A percentile compares a stretch with the other conserved stretches of the same genome.
phyloP scores from a whole-genome alignment of 2,329 filamentous ascomycete species.

The Rhynchosporium graminicola region DNA sequence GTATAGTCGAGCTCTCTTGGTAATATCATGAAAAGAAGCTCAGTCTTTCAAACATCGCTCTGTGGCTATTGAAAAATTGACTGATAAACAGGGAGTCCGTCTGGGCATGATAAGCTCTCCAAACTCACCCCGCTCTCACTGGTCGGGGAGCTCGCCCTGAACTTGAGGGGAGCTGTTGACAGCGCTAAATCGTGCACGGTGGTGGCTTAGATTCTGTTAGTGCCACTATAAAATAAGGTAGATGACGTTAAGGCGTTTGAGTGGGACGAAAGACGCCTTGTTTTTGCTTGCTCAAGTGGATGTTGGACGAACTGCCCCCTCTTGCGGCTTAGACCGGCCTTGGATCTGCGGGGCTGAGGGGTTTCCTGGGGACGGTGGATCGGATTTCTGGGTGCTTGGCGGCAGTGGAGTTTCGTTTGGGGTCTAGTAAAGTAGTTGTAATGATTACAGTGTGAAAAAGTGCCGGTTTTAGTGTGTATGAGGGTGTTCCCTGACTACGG shows the following conservation, averaged over 20 bases:
- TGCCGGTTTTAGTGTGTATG: conserved; percentile 4
- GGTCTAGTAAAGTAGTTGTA: background rate
- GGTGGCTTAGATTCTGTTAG: conserved; percentile 15
- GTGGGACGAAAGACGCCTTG: conserved; percentile 2
- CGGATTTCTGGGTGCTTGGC: background rate
- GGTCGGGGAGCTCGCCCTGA: background rate
- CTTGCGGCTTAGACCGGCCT: conserved; percentile 2
- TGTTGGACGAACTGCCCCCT: background rate
- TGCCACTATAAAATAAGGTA: background rate
- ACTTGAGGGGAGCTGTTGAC: conserved; percentile 1
- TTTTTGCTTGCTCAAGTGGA: background rate
- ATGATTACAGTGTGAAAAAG: background rate
- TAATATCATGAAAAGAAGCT: too few species aligned
- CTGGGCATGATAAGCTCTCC: conserved; percentile 10
- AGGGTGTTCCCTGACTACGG: background rate
- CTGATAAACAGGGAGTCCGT: conserved; percentile 2
- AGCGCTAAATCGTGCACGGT: conserved; percentile 2
- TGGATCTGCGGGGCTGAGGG: background rate
- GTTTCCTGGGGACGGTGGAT: conserved; percentile 7
- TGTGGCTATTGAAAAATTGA: background rate
- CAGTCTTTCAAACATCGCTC: too few species aligned
- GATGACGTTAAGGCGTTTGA: conserved; percentile 11
- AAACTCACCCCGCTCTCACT: conserved; percentile 5
- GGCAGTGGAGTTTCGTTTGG: background rate
- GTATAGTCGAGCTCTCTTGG: too few species aligned